Conservation (phyloP, 164 flowering plant species). For the Stephania yunnanensis region DNA sequence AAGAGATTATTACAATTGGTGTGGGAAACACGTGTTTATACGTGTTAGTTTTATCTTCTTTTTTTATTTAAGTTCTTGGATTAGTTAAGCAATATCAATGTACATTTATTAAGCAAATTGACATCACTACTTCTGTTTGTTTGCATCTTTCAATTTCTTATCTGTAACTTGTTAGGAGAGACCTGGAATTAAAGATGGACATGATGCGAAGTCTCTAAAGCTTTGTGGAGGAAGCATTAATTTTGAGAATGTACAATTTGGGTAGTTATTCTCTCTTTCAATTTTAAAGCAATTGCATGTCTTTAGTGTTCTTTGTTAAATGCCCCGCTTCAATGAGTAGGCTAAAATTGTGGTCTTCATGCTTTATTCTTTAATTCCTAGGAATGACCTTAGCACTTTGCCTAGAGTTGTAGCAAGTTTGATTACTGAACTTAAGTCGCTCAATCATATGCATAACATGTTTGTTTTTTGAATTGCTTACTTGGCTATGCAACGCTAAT, state of each 20-base stretch:
- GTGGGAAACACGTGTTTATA: not conserved
- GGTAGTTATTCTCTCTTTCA: slow-evolving; percentile 36
- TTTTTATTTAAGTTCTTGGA: not conserved
- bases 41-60: not conserved
- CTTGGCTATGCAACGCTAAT: too few relatives aligned
- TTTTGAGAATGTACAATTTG: slow-evolving; percentile 84
- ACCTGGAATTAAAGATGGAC: slow-evolving; percentile 55
- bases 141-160: not conserved
- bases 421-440: too few relatives aligned
- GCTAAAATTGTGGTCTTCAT: too few relatives aligned
- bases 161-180: slow-evolving; percentile 44
- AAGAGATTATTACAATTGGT: not conserved
- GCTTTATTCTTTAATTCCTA: too few relatives aligned
- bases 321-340: too few relatives aligned
- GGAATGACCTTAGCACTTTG: too few relatives aligned
- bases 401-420: too few relatives aligned
- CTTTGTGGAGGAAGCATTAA: slow-evolving; percentile 74
- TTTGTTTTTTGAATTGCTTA: too few relatives aligned
- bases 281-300: not conserved
- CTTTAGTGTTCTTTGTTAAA: too few relatives aligned
- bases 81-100: not conserved
- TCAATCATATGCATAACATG: too few relatives aligned
- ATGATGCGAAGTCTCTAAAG: slow-evolving; percentile 55
- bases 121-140: not conserved
- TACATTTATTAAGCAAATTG: not conserved